Base-by-base conservation (phyloP, 1,139 yeast genomes). In the Hyphopichia buzzinii region DNA sequence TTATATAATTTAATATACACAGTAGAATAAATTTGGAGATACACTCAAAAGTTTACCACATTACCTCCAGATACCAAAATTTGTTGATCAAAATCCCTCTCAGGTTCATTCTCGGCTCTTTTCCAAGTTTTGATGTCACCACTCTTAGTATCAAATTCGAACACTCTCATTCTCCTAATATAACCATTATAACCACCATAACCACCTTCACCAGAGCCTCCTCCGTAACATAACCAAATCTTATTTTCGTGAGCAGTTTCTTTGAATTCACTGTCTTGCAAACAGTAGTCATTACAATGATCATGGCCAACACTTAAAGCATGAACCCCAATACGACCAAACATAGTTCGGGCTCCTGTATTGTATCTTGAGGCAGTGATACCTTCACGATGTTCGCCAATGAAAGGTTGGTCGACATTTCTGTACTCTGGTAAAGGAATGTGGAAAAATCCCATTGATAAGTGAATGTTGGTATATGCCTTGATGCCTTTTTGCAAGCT, bases 171-270 rank as follows among this genome's bases (percentile, higher is more conserved):
- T 39, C 97, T 72, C 48, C 98, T 74, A 10, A 83, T 67, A 34
- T 84, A 86, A 0, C 92, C 95, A 0, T 88, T 90, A 54, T 89
- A 87, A 0, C 96, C 96, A 4, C 84, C 96, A 53, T 89, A 89
- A 0, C 96, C 98, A 29, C 97, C 97, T 62, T 86, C 94, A 3
- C 97, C 98, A 2, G 76, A 72, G 1, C 84, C 96, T 28, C 98
- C 98, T 2, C 96, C 97, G 52, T 86, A 88, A 53, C 98, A 92
- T 29, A 90, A 64, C 95, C 96, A 87, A 25, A 87, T 63, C 31
- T 73, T 70, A 33, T 72, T 65, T 16, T 31, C 31, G 17, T 26
- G 17, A 8, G 19, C 12, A 12, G 57, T 53, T 16, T 50, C 57
- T 17, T 55, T 57, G 13, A 54, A 43, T 36, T 50, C 39, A 7